Conservation (phyloP, 108 stramenopile genomes). For the Discostella pseudostelligera region DNA sequence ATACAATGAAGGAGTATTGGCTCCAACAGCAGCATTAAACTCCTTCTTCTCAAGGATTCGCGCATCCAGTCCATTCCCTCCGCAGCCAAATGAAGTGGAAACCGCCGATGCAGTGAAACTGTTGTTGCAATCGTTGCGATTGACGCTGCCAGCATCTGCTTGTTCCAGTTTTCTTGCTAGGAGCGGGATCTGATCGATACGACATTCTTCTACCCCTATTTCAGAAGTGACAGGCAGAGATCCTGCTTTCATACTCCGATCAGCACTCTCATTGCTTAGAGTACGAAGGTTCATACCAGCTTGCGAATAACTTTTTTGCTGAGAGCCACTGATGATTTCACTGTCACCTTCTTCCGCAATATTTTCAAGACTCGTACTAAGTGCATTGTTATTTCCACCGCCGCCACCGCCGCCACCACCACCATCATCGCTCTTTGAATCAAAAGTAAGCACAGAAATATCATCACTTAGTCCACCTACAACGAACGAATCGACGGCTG, state of each 20-base stretch:
- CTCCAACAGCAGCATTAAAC: no score
- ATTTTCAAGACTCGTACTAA: neutral
- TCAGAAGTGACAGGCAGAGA: neutral
- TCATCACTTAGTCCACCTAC: neutral
- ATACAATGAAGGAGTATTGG: no score
- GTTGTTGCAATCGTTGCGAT: neutral
- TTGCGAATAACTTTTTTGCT: neutral
- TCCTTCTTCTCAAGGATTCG: no score
- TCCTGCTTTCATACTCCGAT: neutral
- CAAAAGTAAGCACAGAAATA: neutral
- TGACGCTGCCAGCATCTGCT: neutral
- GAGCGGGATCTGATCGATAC: neutral
- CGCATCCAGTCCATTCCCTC: no score
- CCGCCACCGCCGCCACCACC: neutral
- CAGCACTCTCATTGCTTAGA: neutral
- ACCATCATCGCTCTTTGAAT: neutral
- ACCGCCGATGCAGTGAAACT: no score
- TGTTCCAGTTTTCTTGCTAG: slow-evolving; percentile 8
- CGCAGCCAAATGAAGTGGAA: no score
- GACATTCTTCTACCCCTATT: no score
- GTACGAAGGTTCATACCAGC: neutral
- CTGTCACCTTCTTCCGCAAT: neutral
- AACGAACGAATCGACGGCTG: neutral
- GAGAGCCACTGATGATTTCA: no score
- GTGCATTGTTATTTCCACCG: neutral